Evolutionary conservation across 176 grass and related monocot genomes (phyloP), one percentile per base, ranked within the genome.

Genomic region (Carex myosuroides): DNA sequence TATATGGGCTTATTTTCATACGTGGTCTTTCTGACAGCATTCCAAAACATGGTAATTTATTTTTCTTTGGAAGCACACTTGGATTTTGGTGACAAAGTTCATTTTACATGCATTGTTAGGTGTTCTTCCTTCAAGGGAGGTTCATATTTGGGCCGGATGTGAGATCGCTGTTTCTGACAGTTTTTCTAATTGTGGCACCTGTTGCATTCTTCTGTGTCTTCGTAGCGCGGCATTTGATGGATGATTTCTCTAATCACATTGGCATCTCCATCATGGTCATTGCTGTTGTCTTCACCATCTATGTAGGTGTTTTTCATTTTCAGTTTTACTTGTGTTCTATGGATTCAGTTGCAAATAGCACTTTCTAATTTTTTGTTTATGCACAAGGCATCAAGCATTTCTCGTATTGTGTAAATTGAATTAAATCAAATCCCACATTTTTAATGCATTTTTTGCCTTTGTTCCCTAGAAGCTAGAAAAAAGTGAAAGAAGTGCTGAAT

Each of bases 61-160:
- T 26, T 53, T 9, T 26, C 44, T 74, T 52, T 52, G 20, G 70
- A 53, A 74, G 44, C 20, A 35, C 26, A 53, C n/a, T 24, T 53
- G 3, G 1, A 24, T 75, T 58, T 59, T 63, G 2, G 68, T 54
- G 57, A 70, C 3, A 74, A 6, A 8, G 60, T n/a, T 62, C 32
- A 24, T 46, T 86, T 26, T 89, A 4, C 88, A 89, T 89, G 21
- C 12, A 75, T 75, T 78, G 10, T 79, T 89, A 98, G 95, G 89
- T 93, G 60, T 98, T 98, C 84, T 84, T 98, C 60, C 89, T 98
- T 84, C 88, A 89, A 95, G 95, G 95, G 69, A 82, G 95, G 80
- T 93, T 98, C 85, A 95, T 98, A 82, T 98, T 98, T 91, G 95
- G 95, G 64, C 95, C 95, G 44, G 95, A 98, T 90, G 95, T 90